Evolutionary conservation across 345 rosid genomes (phyloP).

Genomic region (Schrenkiella parvula): DNA sequence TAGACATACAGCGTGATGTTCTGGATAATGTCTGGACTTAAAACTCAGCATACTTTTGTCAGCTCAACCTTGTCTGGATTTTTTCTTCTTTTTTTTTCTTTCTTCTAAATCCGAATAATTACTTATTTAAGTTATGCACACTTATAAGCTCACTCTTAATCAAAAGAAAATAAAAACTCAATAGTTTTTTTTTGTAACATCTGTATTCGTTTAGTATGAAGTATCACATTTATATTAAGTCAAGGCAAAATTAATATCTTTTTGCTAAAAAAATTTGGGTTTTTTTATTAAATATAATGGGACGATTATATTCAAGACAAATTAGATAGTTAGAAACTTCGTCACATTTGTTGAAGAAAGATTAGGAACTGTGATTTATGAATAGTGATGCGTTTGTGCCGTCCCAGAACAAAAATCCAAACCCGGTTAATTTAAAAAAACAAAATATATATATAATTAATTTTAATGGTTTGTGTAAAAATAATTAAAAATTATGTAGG

Average conservation of each 20-base stretch:
- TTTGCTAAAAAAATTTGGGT: too few species aligned
- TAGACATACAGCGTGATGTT: constrained; percentile 6
- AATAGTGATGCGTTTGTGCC: neutral
- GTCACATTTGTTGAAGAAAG: neutral
- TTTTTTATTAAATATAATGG: too few species aligned
- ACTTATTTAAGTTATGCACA: neutral
- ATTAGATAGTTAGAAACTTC: neutral
- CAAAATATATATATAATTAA: too few species aligned
- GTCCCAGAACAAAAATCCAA: neutral
- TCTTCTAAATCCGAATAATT: neutral
- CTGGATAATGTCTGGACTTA: constrained; percentile 28
- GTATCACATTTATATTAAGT: too few species aligned
- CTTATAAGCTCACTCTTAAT: neutral
- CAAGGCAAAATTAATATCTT: too few species aligned
- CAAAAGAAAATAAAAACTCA: too few species aligned
- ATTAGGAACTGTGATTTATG: neutral
- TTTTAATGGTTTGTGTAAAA: too few species aligned
- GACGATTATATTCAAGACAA: neutral
- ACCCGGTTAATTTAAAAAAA: constrained; percentile 6
- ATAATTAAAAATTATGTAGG: too few species aligned
- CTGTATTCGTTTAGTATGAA: neutral
- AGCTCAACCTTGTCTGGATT: constrained; percentile 16
- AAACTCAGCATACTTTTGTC: constrained; percentile 25
- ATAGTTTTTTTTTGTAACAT: too few species aligned
- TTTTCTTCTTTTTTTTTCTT: neutral